These are phyloP conservation scores for Colletotrichum acutatum DNA, from an alignment of 2,329 filamentous ascomycete genomes.

Conservation along the genomic window DNA sequence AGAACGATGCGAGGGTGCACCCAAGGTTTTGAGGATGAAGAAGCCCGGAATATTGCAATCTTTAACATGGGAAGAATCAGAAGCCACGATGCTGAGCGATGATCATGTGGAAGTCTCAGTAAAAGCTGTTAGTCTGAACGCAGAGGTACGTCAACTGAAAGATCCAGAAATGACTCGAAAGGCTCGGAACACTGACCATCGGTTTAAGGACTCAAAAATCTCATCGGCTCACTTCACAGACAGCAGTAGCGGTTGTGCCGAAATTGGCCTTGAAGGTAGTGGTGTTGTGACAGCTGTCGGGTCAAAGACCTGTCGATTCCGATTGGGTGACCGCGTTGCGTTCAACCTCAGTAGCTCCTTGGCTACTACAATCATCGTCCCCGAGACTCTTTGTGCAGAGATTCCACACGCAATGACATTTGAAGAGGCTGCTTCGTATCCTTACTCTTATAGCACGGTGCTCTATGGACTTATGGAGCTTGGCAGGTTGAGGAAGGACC, in stretches of 20 bases:
- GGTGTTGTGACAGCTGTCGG: slow-evolving; percentile 11
- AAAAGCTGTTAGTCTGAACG: slow-evolving; percentile 16
- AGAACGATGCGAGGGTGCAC: not conserved
- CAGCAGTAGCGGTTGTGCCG: slow-evolving; percentile 29
- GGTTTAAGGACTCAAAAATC: slow-evolving; percentile 21
- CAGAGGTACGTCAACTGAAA: not conserved
- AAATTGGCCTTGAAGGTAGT: slow-evolving; percentile 34
- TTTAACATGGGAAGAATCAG: slow-evolving; percentile 1
- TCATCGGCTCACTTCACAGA: slow-evolving; percentile 6
- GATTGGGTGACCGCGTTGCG: slow-evolving; percentile 49
- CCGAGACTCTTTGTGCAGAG: slow-evolving; percentile 4
- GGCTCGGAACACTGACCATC: not conserved
- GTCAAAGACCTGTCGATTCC: not conserved
- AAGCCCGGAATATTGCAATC: not conserved
- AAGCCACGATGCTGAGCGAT: not conserved
- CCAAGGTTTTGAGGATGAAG: not conserved
- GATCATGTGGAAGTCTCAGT: not conserved
- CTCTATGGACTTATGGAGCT: slow-evolving; percentile 37
- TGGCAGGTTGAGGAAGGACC: slow-evolving; percentile 37
- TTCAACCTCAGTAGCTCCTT: not conserved
- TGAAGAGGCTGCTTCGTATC: slow-evolving; percentile 44
- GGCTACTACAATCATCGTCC: not conserved
- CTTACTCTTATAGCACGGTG: slow-evolving; percentile 45
- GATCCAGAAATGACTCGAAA: not conserved
- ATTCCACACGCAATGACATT: slow-evolving; percentile 45